These are phyloP conservation scores for Solanum hybrid DNA, from an alignment of 305 asterid species.

Conservation along the genomic window DNA sequence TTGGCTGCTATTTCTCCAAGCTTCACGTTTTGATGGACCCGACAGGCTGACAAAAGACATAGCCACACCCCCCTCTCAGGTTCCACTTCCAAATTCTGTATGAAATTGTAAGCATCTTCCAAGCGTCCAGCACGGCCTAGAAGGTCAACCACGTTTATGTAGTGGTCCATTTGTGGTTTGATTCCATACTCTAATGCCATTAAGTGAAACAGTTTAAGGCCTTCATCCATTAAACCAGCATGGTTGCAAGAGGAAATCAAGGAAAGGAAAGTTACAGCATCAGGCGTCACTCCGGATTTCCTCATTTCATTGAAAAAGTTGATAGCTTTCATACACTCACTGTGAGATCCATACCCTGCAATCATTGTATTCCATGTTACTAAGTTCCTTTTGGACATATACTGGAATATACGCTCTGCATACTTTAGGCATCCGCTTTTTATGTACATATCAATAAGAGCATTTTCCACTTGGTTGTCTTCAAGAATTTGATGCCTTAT, in stretches of 20 bases:
- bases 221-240: conserved; percentile 54
- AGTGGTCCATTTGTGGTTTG: conserved; percentile 63
- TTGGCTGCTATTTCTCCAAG: conserved; percentile 67
- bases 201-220: conserved; percentile 33
- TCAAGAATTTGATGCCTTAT: conserved; percentile 27
- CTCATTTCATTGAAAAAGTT: conserved; percentile 45
- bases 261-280: conserved; percentile 66
- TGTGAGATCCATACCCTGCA: conserved; percentile 68
- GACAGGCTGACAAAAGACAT: conserved; percentile 62
- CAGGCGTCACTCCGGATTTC: conserved; percentile 40
- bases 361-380: conserved; percentile 82
- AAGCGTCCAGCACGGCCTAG: conserved; percentile 58
- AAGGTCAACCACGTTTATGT: conserved; percentile 61
- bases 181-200: conserved; percentile 40
- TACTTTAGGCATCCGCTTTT: conserved; percentile 62
- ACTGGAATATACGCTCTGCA: conserved; percentile 38
- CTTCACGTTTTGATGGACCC: conserved; percentile 48
- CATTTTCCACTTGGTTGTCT: conserved; percentile 58
- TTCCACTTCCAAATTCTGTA: conserved; percentile 38
- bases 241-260: conserved; percentile 79
- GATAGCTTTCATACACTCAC: conserved; percentile 55
- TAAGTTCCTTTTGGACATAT: conserved; percentile 31
- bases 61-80: conserved; percentile 61
- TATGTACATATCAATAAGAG: conserved; percentile 61
- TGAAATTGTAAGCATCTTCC: conserved; percentile 42